These are phyloP conservation scores for Aurinia saxatilis DNA, from an alignment of 345 rosid species.

Conservation along the genomic window DNA sequence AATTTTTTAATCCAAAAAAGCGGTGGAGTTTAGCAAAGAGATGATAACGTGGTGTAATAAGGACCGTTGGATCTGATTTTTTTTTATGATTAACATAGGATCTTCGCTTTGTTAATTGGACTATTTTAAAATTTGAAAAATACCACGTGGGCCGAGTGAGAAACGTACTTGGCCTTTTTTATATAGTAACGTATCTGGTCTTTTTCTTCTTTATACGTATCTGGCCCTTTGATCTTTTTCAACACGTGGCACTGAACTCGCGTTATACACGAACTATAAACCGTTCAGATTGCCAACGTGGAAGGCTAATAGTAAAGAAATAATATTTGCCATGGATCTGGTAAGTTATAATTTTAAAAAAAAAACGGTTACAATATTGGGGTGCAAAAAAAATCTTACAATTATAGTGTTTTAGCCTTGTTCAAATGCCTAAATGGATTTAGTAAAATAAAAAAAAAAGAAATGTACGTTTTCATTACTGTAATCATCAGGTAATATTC, in stretches of 20 bases:
- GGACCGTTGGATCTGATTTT: neutral
- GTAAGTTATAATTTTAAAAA: too few relatives aligned
- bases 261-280: too few relatives aligned
- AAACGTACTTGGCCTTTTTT: neutral
- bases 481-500: too few relatives aligned
- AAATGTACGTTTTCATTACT: too few relatives aligned
- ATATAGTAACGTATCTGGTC: conserved; percentile 12
- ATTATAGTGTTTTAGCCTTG: too few relatives aligned
- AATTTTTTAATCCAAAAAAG: conserved; percentile 2
- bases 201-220: conserved; percentile 8
- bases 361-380: too few relatives aligned
- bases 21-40: conserved; percentile 16
- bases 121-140: neutral
- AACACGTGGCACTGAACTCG: neutral
- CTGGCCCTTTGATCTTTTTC: conserved; percentile 12
- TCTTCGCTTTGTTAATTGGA: neutral
- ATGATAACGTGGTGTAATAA: neutral
- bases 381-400: too few relatives aligned
- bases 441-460: too few relatives aligned
- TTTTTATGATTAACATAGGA: neutral
- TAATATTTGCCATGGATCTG: too few relatives aligned
- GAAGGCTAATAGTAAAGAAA: too few relatives aligned
- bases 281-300: too few relatives aligned
- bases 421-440: too few relatives aligned
- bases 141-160: conserved; percentile 10